Conservation (phyloP, 257 asterid species). For the Nicotiana sylvestris region DNA sequence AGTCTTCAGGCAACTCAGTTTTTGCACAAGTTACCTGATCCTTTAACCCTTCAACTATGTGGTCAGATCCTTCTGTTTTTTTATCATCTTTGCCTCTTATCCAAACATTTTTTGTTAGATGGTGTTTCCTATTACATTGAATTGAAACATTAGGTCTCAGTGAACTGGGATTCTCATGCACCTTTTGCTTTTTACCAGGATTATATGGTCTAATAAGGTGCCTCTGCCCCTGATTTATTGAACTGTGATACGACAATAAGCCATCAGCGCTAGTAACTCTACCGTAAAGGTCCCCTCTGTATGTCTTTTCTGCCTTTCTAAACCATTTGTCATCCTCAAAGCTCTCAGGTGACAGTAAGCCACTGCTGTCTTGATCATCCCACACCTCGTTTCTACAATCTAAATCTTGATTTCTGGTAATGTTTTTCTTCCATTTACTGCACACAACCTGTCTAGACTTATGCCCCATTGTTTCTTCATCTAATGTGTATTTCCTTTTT, state of each 20-base stretch:
- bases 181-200: constrained; percentile 17
- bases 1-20: constrained; percentile 25
- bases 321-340: constrained; percentile 1
- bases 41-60: constrained; percentile 11
- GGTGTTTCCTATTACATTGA: constrained; percentile 10
- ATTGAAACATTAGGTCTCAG: neutral
- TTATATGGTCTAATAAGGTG: constrained; percentile 13
- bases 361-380: constrained; percentile 13
- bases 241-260: constrained; percentile 7
- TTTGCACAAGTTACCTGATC: constrained; percentile 13
- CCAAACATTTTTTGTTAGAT: constrained; percentile 25
- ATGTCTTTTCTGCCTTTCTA: constrained; percentile 2
- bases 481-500: constrained; percentile 20
- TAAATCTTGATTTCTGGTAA: constrained; percentile 12
- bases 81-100: constrained; percentile 21
- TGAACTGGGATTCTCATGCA: constrained; percentile 5
- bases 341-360: constrained; percentile 10
- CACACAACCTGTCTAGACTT: constrained; percentile 1
- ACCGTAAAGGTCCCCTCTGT: constrained; percentile 2
- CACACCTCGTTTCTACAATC: constrained; percentile 16
- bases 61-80: constrained; percentile 9
- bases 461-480: constrained; percentile 18
- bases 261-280: constrained; percentile 19
- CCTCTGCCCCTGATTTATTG: constrained; percentile 6
- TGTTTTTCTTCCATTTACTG: constrained; percentile 6